Evolutionary conservation across 345 rosid genomes (phyloP).

Genomic region (Eucalyptus cladocalyx): DNA sequence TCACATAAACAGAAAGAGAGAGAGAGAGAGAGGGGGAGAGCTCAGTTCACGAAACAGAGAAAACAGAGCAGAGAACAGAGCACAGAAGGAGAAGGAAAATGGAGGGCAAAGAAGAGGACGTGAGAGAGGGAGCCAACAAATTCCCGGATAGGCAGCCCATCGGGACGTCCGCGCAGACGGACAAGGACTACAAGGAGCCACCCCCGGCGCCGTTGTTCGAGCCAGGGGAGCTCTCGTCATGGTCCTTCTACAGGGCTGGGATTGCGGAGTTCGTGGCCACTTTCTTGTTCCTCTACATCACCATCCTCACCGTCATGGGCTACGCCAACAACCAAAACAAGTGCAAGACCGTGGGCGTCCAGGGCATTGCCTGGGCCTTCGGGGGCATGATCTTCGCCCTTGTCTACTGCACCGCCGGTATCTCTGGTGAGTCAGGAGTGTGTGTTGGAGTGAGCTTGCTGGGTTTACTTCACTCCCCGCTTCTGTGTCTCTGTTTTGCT

Average conservation of each 20-base stretch:
- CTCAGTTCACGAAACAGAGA: not conserved
- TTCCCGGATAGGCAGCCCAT: constrained; percentile 59
- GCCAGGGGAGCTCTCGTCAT: constrained; percentile 53
- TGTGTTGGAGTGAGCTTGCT: not conserved
- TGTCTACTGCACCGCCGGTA: constrained; percentile 73
- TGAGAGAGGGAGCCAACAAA: constrained; percentile 54
- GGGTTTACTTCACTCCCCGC: not conserved
- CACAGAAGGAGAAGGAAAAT: not conserved
- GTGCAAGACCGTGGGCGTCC: constrained; percentile 49
- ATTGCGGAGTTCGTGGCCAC: constrained; percentile 61
- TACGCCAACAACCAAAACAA: constrained; percentile 19
- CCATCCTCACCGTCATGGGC: constrained; percentile 62
- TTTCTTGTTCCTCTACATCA: constrained; percentile 55
- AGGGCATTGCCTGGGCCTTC: constrained; percentile 74
- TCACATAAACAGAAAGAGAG: not conserved
- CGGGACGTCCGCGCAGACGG: constrained; percentile 48
- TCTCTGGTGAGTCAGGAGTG: constrained; percentile 27
- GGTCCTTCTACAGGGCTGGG: constrained; percentile 73
- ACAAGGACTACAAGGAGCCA: constrained; percentile 44
- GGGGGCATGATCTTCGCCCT: constrained; percentile 83
- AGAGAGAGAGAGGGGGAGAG: not conserved
- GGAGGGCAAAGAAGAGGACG: constrained; percentile 74
- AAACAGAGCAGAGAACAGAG: not conserved
- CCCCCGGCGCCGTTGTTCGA: constrained; percentile 56
- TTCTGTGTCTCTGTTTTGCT: not conserved